A percentile compares a stretch with the other conserved stretches of the same genome.
Conservation (phyloP, 1,139 yeast species). For the Taphrina betulina region DNA sequence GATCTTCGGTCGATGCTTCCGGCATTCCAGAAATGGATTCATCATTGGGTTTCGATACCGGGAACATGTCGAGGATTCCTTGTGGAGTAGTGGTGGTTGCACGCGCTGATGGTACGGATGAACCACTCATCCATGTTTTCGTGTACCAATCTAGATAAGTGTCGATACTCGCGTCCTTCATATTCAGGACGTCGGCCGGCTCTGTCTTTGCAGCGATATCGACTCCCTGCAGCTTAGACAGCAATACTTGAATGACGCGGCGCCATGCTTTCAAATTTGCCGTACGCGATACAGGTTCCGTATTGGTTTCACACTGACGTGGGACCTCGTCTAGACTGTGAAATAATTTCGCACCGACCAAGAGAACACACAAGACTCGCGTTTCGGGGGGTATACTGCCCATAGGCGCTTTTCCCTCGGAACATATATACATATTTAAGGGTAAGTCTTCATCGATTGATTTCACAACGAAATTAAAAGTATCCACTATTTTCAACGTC, state of each 20-base stretch:
- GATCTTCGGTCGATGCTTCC: background rate
- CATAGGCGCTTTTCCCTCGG: background rate
- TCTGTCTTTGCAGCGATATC: constrained; percentile 20
- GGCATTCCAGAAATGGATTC: background rate
- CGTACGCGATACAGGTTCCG: constrained; percentile 8
- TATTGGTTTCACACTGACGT: background rate
- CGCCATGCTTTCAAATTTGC: constrained; percentile 14
- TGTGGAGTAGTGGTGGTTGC: background rate
- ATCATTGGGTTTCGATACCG: background rate
- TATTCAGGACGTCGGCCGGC: constrained; percentile 6
- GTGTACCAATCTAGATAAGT: constrained; percentile 16
- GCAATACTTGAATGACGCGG: background rate
- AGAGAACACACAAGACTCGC: background rate
- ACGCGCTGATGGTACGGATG: background rate
- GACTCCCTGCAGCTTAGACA: constrained; percentile 16
- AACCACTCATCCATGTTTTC: constrained; percentile 12
- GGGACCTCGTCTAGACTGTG: constrained; percentile 15
- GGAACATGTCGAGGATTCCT: constrained; percentile 19
- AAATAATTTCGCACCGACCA: constrained; percentile 12
- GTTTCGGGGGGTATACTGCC: constrained; percentile 9
- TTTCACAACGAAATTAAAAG: constrained; percentile 6
- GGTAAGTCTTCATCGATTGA: background rate
- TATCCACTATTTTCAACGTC: constrained; percentile 28
- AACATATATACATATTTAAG: too few species aligned
- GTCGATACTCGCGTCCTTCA: constrained; percentile 15